These are phyloP conservation scores for Ciborinia camelliae DNA, from an alignment of 2,329 filamentous ascomycete species.

Conservation along the genomic window DNA sequence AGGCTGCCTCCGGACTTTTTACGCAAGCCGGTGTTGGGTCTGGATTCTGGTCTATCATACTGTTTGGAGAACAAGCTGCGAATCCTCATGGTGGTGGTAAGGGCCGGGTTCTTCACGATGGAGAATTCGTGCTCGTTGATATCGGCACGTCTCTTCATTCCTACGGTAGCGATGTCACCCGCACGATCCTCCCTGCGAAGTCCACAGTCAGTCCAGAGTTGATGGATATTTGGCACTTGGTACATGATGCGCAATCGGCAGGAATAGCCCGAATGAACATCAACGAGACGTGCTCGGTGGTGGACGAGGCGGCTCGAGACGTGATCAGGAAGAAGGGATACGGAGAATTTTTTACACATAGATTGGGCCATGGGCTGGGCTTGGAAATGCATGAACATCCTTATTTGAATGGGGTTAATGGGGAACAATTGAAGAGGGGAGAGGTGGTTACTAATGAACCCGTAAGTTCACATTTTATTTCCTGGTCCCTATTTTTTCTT, in stretches of 20 bases:
- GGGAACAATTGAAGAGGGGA: constrained; percentile 46
- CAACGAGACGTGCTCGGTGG: constrained; percentile 53
- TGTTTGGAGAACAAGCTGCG: constrained; percentile 49
- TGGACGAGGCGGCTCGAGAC: constrained; percentile 56
- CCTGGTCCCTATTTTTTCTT: not conserved
- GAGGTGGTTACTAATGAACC: constrained; percentile 64
- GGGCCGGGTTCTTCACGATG: constrained; percentile 48
- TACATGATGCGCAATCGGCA: constrained; percentile 55
- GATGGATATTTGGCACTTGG: constrained; percentile 56
- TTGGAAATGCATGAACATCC: constrained; percentile 64
- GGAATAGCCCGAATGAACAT: constrained; percentile 50
- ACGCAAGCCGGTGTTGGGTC: constrained; percentile 47
- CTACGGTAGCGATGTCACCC: constrained; percentile 60
- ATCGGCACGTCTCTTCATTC: constrained; percentile 55
- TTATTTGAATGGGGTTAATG: constrained; percentile 61
- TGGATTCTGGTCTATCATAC: constrained; percentile 60
- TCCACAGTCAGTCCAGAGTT: constrained; percentile 28
- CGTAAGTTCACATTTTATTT: constrained; percentile 20
- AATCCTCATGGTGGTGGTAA: constrained; percentile 41
- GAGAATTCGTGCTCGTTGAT: constrained; percentile 59
- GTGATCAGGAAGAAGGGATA: constrained; percentile 49
- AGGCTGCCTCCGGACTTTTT: constrained; percentile 52
- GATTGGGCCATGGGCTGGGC: constrained; percentile 60
- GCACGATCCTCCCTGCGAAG: constrained; percentile 47
- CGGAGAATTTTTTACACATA: constrained; percentile 56